phyloP scores from a whole-genome alignment of 441 rosid species.

The Flueggea neowawraea region DNA sequence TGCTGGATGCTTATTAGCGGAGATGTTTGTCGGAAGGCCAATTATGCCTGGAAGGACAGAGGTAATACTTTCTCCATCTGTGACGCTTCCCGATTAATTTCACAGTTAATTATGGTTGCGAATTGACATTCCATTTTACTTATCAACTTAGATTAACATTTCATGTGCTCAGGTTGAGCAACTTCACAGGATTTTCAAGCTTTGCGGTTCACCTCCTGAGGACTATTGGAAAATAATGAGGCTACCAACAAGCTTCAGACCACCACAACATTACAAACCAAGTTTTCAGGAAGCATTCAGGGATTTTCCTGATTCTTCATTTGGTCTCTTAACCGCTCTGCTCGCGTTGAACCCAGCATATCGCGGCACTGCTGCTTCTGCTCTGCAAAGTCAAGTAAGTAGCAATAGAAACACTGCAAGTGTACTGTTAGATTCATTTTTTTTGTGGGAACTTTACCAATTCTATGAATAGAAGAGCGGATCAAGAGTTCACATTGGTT shows the following conservation, averaged over 20 bases:
- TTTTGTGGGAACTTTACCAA: too few relatives aligned
- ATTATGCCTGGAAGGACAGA: constrained; percentile 94
- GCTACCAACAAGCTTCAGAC: constrained; percentile 64
- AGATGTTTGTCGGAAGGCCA: constrained; percentile 77
- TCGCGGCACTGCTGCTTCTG: constrained; percentile 78
- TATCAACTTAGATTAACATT: neutral
- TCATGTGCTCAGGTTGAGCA: constrained; percentile 66
- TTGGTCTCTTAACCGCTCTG: constrained; percentile 47
- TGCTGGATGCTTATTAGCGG: constrained; percentile 81
- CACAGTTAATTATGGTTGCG: too few relatives aligned
- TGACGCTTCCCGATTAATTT: too few relatives aligned
- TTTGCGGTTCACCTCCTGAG: constrained; percentile 81
- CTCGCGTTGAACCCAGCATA: constrained; percentile 63
- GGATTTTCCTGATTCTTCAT: constrained; percentile 55
- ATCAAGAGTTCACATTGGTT: too few relatives aligned
- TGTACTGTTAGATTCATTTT: too few relatives aligned
- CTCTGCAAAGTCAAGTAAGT: constrained; percentile 62
- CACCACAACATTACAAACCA: constrained; percentile 63
- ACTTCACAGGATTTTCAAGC: constrained; percentile 85
- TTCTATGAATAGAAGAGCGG: too few relatives aligned
- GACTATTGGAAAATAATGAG: constrained; percentile 81
- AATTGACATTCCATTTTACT: neutral
- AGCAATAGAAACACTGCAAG: too few relatives aligned
- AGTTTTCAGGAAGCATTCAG: constrained; percentile 60
- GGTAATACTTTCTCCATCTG: constrained; percentile 30